Evolutionary conservation across 2,329 filamentous ascomycete species (phyloP).

Genomic region (Coniochaeta sp.): DNA sequence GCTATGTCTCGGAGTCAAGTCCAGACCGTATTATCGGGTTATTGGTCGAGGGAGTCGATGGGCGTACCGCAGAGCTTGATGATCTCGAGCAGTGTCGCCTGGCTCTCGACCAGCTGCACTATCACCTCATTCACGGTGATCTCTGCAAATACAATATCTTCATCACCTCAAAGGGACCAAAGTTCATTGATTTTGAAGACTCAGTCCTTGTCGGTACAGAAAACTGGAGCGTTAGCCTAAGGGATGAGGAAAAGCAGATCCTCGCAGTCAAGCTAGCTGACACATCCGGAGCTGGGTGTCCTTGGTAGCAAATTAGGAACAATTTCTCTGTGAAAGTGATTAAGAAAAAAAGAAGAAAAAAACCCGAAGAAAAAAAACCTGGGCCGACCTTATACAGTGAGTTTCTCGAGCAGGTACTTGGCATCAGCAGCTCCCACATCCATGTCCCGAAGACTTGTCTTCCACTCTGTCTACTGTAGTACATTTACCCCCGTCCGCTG

Average conservation of each 20-base stretch:
- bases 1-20: not conserved
- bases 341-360: no score
- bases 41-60: not conserved
- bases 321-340: no score
- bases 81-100: not conserved
- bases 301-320: not conserved
- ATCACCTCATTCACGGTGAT: not conserved
- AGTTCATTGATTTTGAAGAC: not conserved
- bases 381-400: no score
- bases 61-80: not conserved
- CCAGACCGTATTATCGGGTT: not conserved
- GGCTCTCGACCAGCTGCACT: not conserved
- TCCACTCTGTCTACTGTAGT: no score
- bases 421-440: no score
- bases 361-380: no score
- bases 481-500: not conserved
- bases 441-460: no score
- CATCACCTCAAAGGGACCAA: not conserved
- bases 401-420: no score
- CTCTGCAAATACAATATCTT: not conserved
- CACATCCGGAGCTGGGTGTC: not conserved
- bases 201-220: not conserved
- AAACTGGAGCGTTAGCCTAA: not conserved
- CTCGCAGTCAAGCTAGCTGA: not conserved
- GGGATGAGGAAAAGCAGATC: not conserved